Percentiles rank a stretch among this genome's conserved stretches.
phyloP scores from a whole-genome alignment of 371 early-diverging fungal genomes.

The Zychaea mexicana region DNA sequence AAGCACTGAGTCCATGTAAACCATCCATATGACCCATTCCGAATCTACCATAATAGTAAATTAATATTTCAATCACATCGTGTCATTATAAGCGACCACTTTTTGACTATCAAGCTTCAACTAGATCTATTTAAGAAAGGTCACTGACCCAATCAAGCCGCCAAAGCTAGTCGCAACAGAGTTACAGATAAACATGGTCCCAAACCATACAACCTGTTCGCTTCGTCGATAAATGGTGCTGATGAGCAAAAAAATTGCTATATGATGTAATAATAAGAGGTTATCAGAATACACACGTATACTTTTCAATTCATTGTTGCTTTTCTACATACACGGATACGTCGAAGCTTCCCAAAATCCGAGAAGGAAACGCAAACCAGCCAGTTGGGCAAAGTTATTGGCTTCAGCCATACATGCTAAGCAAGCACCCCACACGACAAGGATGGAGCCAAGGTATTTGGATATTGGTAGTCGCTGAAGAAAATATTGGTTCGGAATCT shows the following conservation, averaged over 20 bases:
- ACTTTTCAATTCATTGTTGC: background rate
- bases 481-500: slow-evolving; percentile 38
- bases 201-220: slow-evolving; percentile 32
- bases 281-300: slow-evolving; percentile 1
- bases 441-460: slow-evolving; percentile 27
- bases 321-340: background rate
- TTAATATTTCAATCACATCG: no score
- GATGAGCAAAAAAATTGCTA: slow-evolving; percentile 40
- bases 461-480: slow-evolving; percentile 34
- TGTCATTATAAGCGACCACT: no score
- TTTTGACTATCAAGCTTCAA: background rate
- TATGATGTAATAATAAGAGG: no score
- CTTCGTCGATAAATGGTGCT: slow-evolving; percentile 34
- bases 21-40: slow-evolving; percentile 28
- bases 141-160: slow-evolving; percentile 26
- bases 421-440: slow-evolving; percentile 27
- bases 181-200: slow-evolving; percentile 34
- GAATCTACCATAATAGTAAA: slow-evolving; percentile 3
- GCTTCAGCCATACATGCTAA: slow-evolving; percentile 23
- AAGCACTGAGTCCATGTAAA: slow-evolving; percentile 12
- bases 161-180: slow-evolving; percentile 7
- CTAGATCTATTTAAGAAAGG: background rate
- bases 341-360: slow-evolving; percentile 27
- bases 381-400: slow-evolving; percentile 30
- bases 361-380: slow-evolving; percentile 31